These are phyloP conservation scores for Lipomyces yamadae DNA, from an alignment of 805 yeast species.

Conservation along the genomic window DNA sequence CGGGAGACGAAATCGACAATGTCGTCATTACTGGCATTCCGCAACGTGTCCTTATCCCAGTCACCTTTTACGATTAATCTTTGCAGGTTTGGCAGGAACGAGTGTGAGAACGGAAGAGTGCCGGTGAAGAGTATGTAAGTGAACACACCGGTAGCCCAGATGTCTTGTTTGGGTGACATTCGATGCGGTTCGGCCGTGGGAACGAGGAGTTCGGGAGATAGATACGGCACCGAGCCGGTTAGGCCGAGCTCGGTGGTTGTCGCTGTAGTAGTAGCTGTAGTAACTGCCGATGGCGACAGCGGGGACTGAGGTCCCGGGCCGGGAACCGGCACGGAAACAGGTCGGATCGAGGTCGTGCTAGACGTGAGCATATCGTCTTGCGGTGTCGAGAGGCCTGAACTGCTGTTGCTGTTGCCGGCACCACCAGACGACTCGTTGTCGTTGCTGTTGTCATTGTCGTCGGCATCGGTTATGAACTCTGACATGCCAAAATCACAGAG, in stretches of 20 bases:
- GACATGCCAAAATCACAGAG: slow-evolving; percentile 93
- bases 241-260: slow-evolving; percentile 29
- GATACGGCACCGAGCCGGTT: slow-evolving; percentile 88
- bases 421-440: neutral
- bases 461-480: slow-evolving; percentile 39
- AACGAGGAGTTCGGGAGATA: slow-evolving; percentile 80
- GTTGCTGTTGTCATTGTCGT: neutral
- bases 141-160: slow-evolving; percentile 90
- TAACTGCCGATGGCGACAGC: slow-evolving; percentile 4
- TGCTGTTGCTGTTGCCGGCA: neutral
- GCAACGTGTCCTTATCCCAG: slow-evolving; percentile 56
- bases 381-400: neutral
- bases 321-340: no score
- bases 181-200: slow-evolving; percentile 58
- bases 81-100: slow-evolving; percentile 78
- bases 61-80: slow-evolving; percentile 72
- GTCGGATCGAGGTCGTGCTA: neutral
- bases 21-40: slow-evolving; percentile 32
- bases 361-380: neutral
- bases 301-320: no score
- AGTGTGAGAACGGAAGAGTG: slow-evolving; percentile 79
- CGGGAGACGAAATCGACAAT: slow-evolving; percentile 53
- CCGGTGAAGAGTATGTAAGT: slow-evolving; percentile 75
- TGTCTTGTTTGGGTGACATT: slow-evolving; percentile 57
- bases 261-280: slow-evolving; percentile 15